phyloP scores from a whole-genome alignment of 1,284 basidiomycete genomes.

The Puccinia novopanici region DNA sequence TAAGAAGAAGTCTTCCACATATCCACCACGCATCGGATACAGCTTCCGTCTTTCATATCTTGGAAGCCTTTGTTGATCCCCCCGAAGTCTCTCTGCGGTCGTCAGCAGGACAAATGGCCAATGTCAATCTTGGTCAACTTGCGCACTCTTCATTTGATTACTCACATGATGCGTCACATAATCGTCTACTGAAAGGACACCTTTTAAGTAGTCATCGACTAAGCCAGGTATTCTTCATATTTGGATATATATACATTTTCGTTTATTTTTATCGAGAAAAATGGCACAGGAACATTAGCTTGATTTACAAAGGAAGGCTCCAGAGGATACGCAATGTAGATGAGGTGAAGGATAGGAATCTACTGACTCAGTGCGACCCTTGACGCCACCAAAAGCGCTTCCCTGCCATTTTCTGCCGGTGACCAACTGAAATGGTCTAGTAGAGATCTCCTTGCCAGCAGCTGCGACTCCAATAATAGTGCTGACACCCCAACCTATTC shows the following conservation, averaged over 20 bases:
- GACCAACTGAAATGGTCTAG: slow-evolving; percentile 79
- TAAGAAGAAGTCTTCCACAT: slow-evolving; percentile 37
- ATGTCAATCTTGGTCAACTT: neutral
- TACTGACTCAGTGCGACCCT: slow-evolving; percentile 80
- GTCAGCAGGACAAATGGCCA: neutral
- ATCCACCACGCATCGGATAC: slow-evolving; percentile 57
- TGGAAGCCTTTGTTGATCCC: slow-evolving; percentile 59
- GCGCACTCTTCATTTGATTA: neutral
- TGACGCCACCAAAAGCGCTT: slow-evolving; percentile 94
- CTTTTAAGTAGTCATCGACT: slow-evolving; percentile 55
- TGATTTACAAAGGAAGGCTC: neutral
- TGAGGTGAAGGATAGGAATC: slow-evolving; percentile 40
- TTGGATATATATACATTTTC: no score
- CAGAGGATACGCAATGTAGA: neutral
- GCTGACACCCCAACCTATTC: slow-evolving; percentile 87
- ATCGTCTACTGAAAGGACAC: slow-evolving; percentile 57
- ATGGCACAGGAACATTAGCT: neutral
- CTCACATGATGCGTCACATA: slow-evolving; percentile 58
- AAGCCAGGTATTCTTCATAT: slow-evolving; percentile 45
- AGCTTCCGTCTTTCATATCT: slow-evolving; percentile 58
- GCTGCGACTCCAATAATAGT: slow-evolving; percentile 75
- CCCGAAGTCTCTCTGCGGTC: slow-evolving; percentile 53
- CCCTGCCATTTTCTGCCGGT: slow-evolving; percentile 97
- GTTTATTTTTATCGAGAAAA: neutral
- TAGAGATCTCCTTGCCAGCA: slow-evolving; percentile 96